These are phyloP conservation scores for Alisma plantagoaquatica DNA, from an alignment of 106 monocot species.

Conservation along the genomic window DNA sequence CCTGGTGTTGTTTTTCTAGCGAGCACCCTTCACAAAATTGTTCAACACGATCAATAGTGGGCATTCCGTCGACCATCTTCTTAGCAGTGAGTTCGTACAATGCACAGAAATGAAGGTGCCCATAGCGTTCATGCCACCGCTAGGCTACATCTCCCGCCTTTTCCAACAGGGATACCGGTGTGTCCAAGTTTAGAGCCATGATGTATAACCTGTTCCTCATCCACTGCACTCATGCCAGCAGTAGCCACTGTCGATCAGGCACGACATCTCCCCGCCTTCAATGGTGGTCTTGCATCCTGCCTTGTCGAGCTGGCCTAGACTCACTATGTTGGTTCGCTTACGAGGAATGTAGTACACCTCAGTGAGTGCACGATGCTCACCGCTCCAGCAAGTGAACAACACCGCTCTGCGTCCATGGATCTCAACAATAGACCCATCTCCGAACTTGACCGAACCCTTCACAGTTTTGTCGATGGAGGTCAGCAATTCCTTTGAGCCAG, in stretches of 20 bases:
- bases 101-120: too few species aligned
- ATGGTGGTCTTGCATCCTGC: background rate
- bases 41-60: too few species aligned
- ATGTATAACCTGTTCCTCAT: background rate
- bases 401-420: background rate
- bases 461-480: background rate
- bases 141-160: too few species aligned
- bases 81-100: too few species aligned
- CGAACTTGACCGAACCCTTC: background rate
- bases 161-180: background rate
- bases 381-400: constrained; percentile 1
- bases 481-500: background rate
- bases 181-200: background rate
- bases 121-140: too few species aligned
- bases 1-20: too few species aligned
- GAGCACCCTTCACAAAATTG: too few species aligned
- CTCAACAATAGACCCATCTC: too few species aligned
- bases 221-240: background rate
- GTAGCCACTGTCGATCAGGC: background rate
- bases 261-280: background rate
- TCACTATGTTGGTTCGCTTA: background rate
- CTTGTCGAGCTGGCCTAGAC: constrained; percentile 1
- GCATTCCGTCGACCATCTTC: too few species aligned
- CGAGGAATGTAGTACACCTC: constrained; percentile 5
- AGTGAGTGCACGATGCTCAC: background rate